These are phyloP conservation scores for Russula olivacea DNA, from an alignment of 768 basidiomycete species.

Conservation along the genomic window DNA sequence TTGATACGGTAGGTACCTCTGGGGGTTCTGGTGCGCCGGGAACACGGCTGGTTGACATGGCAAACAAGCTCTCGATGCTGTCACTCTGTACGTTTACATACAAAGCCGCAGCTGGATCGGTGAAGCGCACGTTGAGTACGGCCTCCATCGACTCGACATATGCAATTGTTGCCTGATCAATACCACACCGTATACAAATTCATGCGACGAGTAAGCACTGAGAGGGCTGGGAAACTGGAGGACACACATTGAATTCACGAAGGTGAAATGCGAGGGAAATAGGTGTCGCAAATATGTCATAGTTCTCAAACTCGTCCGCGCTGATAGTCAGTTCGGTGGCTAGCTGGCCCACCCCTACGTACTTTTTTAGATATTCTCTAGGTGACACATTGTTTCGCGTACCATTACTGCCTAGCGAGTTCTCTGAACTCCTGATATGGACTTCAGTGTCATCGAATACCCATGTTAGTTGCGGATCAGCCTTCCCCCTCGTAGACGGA, in stretches of 20 bases:
- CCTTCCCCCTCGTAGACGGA: conserved; percentile 56
- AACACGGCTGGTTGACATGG: conserved; percentile 69
- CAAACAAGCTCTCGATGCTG: conserved; percentile 58
- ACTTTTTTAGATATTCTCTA: background rate
- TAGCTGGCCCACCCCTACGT: conserved; percentile 52
- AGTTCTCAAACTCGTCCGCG: conserved; percentile 74
- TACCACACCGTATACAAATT: background rate
- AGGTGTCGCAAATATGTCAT: conserved; percentile 58
- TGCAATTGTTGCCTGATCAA: conserved; percentile 62
- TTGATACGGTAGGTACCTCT: background rate
- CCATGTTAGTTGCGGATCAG: conserved; percentile 79
- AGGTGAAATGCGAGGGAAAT: conserved; percentile 73
- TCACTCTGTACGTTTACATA: conserved; percentile 73
- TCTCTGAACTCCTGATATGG: conserved; percentile 60
- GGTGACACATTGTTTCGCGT: background rate
- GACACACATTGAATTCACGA: conserved; percentile 70
- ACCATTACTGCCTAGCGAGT: conserved; percentile 63
- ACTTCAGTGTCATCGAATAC: conserved; percentile 66
- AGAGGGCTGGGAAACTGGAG: conserved; percentile 11
- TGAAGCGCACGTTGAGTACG: conserved; percentile 67
- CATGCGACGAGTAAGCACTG: background rate
- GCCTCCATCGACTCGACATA: conserved; percentile 69
- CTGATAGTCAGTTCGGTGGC: conserved; percentile 73
- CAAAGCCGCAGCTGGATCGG: conserved; percentile 65
- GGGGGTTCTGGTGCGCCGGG: conserved; percentile 31